Base-by-base conservation (phyloP, 305 asterid genomes). In the Ilex paraguariensis region DNA sequence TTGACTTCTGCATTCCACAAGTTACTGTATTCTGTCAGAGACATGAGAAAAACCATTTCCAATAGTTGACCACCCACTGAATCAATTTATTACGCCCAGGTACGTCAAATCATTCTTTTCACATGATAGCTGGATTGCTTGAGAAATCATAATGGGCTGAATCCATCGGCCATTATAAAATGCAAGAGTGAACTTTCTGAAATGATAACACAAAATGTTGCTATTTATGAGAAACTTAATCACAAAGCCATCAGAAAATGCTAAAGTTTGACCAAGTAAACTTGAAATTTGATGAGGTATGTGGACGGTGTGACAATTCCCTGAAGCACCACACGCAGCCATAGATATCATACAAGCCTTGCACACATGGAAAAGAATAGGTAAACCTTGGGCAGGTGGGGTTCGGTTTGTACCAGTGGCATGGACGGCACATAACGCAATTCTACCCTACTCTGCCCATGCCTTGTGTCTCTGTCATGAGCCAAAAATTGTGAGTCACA, bases 11-110 rank as follows among this genome's bases (percentile, higher is more conserved):
- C 10, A 42, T 61, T 65, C 60, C 46, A 53, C 42, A 69, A 60
- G 59, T 64, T 56, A 66, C 51, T 49, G 51, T 59, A 61, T 50
- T 78, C 73, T 31, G 75, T 45, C 54, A 75, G 56, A 64, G 71
- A 75, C 67, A 61, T 63, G 55, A 73, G 59, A 52, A 67, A 56
- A 67, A 70, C 75, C 84, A 75, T 79, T 59, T 58, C 68, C 51
- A 69, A 28, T 54, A 56, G 57, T 42, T 42, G 33, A 62, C 54
- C 76, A 79, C 70, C 59, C 54, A 55, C 71, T 55, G 67, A 63
- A 65, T 13, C 54, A 60, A 57, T 59, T 49, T 73, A 61, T 53
- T 67, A 16, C 32, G 59, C 39, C 31, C 56, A 61, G 10, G 66
- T 45, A 62, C 44, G 56, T 61, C 56, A 58, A 66, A 49, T 33